A percentile compares a stretch with the other conserved stretches of the same genome.
Evolutionary conservation across 2,329 filamentous ascomycete genomes (phyloP).

Genomic region (Colletotrichum sp.): DNA sequence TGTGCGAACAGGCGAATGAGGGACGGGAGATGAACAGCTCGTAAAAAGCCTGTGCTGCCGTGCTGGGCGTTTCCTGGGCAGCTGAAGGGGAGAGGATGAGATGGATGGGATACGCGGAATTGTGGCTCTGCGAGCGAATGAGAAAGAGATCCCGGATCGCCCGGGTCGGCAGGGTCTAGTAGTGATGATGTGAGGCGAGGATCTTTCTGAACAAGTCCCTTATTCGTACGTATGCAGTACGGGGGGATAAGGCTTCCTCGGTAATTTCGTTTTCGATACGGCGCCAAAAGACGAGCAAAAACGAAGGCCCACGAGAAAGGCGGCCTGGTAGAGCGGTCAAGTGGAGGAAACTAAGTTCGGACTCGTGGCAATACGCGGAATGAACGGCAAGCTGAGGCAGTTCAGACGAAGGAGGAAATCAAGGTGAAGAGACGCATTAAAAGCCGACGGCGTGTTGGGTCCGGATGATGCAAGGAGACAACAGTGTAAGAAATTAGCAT

Average conservation of each 20-base stretch:
- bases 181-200: slow-evolving; percentile 5
- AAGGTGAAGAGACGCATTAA: background rate
- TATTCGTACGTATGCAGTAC: background rate
- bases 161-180: slow-evolving; percentile 4
- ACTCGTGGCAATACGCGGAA: background rate
- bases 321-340: background rate
- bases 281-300: background rate
- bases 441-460: background rate
- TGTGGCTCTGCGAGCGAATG: slow-evolving; percentile 12
- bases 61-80: slow-evolving; percentile 14
- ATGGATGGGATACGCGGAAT: slow-evolving; percentile 6
- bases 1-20: background rate
- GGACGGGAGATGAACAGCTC: slow-evolving; percentile 4
- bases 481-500: background rate
- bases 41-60: background rate
- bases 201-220: background rate
- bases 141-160: slow-evolving; percentile 1
- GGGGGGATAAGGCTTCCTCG: background rate
- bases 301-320: background rate
- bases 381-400: background rate
- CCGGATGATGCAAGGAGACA: background rate
- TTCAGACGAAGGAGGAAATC: background rate
- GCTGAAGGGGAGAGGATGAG: background rate
- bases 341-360: background rate
- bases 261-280: background rate